Percentiles rank a stretch among this genome's conserved stretches.
Evolutionary conservation across 1,284 basidiomycete genomes (phyloP).

Genomic region (Hymenochaete sp.): DNA sequence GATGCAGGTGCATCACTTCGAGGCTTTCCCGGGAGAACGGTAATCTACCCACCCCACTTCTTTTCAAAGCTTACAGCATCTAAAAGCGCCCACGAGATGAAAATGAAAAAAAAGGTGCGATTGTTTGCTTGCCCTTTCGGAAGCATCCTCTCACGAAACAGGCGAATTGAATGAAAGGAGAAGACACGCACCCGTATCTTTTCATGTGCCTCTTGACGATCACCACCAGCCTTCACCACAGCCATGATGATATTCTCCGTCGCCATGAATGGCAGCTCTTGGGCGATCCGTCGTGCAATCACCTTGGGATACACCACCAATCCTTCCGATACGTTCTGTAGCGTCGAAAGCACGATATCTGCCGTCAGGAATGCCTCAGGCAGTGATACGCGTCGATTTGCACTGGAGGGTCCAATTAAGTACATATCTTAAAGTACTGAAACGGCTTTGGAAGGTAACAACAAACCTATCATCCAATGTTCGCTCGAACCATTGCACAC

Average conservation of each 20-base stretch:
- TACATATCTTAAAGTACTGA: slow-evolving; percentile 4
- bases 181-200: slow-evolving; percentile 69
- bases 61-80: too few relatives aligned
- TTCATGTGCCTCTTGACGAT: slow-evolving; percentile 95
- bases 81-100: too few relatives aligned
- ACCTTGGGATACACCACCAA: slow-evolving; percentile 97
- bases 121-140: too few relatives aligned
- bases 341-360: slow-evolving; percentile 90
- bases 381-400: slow-evolving; percentile 92
- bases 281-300: slow-evolving; percentile 83
- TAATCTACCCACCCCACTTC: not conserved
- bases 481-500: slow-evolving; percentile 94
- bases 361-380: slow-evolving; percentile 97
- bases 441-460: not conserved
- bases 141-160: too few relatives aligned
- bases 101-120: slow-evolving; percentile 3
- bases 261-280: slow-evolving; percentile 99
- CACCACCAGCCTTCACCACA: slow-evolving; percentile 90
- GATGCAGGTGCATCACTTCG: slow-evolving; percentile 1
- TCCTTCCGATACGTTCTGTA: slow-evolving; percentile 96
- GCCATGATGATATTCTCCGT: slow-evolving; percentile 99
- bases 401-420: slow-evolving; percentile 37
- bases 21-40: not conserved
- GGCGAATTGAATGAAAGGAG: not conserved
- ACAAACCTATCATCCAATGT: slow-evolving; percentile 84